These are phyloP conservation scores for Pyrenophora seminiperda DNA, from an alignment of 2,329 filamentous ascomycete species.

Conservation along the genomic window DNA sequence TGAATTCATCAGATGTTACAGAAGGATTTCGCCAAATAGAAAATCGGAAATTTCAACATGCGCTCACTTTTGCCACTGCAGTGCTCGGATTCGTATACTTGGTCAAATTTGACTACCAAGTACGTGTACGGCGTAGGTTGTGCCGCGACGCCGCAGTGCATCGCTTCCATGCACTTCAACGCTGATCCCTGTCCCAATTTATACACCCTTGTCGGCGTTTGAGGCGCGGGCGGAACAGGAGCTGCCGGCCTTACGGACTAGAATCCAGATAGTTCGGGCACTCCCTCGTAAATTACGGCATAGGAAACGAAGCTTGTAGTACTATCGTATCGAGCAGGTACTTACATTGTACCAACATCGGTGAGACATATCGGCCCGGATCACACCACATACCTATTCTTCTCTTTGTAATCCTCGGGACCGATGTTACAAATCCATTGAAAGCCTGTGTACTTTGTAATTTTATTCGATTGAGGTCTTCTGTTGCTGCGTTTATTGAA, in stretches of 20 bases:
- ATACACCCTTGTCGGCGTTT: background rate
- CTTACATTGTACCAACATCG: background rate
- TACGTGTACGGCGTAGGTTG: no score
- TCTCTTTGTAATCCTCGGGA: background rate
- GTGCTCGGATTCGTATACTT: no score
- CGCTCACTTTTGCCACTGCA: no score
- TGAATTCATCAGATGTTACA: no score
- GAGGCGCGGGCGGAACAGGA: background rate
- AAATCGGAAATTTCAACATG: no score
- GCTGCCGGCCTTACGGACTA: conserved; percentile 2
- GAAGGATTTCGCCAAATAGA: no score
- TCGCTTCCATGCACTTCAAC: conserved; percentile 2
- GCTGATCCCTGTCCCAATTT: conserved; percentile 2
- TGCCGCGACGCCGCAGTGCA: background rate
- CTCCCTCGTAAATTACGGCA: conserved; percentile 5
- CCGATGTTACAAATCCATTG: background rate
- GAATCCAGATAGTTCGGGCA: background rate
- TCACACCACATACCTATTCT: background rate
- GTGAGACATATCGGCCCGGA: conserved; percentile 1
- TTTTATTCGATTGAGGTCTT: background rate
- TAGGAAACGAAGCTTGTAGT: conserved; percentile 1
- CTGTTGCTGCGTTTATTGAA: background rate
- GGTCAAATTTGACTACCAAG: no score
- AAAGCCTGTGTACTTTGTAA: background rate
- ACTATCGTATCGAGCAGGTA: conserved; percentile 6